Evolutionary conservation across 1,139 yeast genomes (phyloP).

Genomic region (Starmera stellimalicola): DNA sequence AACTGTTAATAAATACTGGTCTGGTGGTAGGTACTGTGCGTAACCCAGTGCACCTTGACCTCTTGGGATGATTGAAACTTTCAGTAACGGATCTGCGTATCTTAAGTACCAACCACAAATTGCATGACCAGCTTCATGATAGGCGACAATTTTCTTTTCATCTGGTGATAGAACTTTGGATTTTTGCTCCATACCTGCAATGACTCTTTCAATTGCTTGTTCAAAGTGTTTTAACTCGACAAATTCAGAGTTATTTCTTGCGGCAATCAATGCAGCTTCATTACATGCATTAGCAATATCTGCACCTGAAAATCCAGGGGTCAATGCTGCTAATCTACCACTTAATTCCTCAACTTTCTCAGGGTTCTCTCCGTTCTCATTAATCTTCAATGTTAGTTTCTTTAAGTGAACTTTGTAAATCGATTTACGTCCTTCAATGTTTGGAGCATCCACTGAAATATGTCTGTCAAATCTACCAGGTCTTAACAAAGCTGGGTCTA

Average conservation of each 20-base stretch:
- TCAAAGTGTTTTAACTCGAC: conserved; percentile 80
- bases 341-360: conserved; percentile 44
- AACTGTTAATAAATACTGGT: conserved; percentile 71
- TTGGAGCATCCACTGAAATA: conserved; percentile 85
- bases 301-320: conserved; percentile 98
- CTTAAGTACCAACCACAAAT: conserved; percentile 93
- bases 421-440: conserved; percentile 85
- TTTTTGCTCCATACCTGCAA: conserved; percentile 93
- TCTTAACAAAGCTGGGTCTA: conserved; percentile 86
- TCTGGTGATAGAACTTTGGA: conserved; percentile 73
- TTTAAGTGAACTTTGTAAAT: conserved; percentile 79
- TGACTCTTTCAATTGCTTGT: conserved; percentile 92
- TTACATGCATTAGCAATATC: conserved; percentile 96
- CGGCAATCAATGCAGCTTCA: conserved; percentile 95
- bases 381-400: conserved; percentile 47
- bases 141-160: conserved; percentile 86
- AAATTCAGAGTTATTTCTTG: conserved; percentile 62
- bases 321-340: conserved; percentile 86
- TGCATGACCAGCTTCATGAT: conserved; percentile 98
- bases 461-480: conserved; percentile 98
- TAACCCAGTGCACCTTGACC: conserved; percentile 97
- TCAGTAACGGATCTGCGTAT: conserved; percentile 85
- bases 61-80: conserved; percentile 93
- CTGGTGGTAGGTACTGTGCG: conserved; percentile 95
- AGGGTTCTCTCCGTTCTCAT: conserved; percentile 27